Conservation (phyloP, 2,329 filamentous ascomycete genomes). For the Coleophoma eucalyptorum region DNA sequence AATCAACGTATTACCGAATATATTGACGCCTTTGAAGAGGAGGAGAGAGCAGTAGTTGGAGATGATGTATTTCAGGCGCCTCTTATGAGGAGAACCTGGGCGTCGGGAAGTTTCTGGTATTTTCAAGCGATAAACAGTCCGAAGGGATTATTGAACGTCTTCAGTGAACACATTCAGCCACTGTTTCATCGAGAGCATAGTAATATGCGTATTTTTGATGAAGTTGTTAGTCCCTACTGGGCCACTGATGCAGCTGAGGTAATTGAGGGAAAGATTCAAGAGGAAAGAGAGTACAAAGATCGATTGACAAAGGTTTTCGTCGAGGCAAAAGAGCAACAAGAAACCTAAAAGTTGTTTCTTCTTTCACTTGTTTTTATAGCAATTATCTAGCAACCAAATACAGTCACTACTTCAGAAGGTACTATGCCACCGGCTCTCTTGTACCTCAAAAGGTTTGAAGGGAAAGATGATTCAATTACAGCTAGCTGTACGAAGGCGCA, state of each 20-base stretch:
- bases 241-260: background rate
- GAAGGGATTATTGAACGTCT: slow-evolving; percentile 18
- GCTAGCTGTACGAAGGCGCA: no score
- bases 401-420: no score
- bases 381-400: no score
- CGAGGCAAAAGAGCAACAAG: background rate
- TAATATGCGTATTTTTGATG: background rate
- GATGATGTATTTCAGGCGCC: slow-evolving; percentile 8
- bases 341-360: no score
- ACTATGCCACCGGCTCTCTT: no score
- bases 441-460: no score
- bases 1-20: slow-evolving; percentile 13
- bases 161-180: slow-evolving; percentile 17
- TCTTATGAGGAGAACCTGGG: slow-evolving; percentile 17
- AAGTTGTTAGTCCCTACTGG: background rate
- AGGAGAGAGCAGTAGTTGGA: slow-evolving; percentile 11
- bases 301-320: background rate
- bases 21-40: slow-evolving; percentile 12
- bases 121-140: slow-evolving; percentile 16
- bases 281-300: background rate
- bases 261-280: background rate
- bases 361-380: no score
- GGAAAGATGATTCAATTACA: no score
- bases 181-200: slow-evolving; percentile 5
- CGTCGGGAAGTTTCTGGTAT: slow-evolving; percentile 20